Evolutionary conservation across 1,139 yeast genomes (phyloP).

Genomic region (Pichia sp.): DNA sequence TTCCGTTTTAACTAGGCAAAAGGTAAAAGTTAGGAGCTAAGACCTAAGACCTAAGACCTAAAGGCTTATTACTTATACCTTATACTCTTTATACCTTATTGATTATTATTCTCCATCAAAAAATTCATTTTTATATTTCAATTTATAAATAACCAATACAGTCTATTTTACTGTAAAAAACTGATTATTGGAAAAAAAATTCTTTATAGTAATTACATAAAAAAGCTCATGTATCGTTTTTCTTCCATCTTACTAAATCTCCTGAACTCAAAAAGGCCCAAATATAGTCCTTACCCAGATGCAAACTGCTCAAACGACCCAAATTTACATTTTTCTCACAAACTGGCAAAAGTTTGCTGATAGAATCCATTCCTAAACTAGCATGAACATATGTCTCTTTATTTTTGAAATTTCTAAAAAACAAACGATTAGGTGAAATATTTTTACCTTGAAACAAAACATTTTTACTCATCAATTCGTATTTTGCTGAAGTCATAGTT

Average conservation of each 20-base stretch:
- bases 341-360: slow-evolving; percentile 29
- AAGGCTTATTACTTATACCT: too few relatives aligned
- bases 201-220: neutral
- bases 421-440: neutral
- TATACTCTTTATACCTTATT: too few relatives aligned
- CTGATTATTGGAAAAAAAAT: neutral
- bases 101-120: too few relatives aligned
- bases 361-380: slow-evolving; percentile 17
- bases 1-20: neutral
- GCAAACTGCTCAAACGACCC: slow-evolving; percentile 43
- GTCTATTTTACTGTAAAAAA: neutral
- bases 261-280: slow-evolving; percentile 53
- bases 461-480: neutral
- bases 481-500: neutral
- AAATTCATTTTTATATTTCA: too few relatives aligned
- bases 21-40: too few relatives aligned
- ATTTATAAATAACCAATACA: too few relatives aligned
- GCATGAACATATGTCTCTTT: slow-evolving; percentile 16
- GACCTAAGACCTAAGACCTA: too few relatives aligned
- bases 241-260: slow-evolving; percentile 39
- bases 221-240: slow-evolving; percentile 17
- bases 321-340: slow-evolving; percentile 27
- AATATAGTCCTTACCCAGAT: slow-evolving; percentile 35
- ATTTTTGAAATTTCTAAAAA: neutral
- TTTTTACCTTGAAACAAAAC: neutral